Evolutionary conservation across 352 stramenopile species (phyloP).

Genomic region (Achlya hypogyna): DNA sequence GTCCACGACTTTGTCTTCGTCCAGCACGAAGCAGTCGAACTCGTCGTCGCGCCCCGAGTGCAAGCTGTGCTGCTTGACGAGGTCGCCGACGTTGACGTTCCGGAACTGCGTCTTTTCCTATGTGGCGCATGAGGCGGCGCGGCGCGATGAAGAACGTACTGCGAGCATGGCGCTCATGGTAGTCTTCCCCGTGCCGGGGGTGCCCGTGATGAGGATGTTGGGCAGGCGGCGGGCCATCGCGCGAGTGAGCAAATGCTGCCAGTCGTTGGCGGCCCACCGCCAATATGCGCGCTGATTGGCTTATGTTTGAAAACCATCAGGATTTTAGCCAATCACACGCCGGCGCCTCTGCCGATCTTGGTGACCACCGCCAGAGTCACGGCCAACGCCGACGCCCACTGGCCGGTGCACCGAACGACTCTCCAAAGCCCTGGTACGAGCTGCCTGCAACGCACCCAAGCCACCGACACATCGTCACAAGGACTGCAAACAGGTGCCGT

Average conservation of each 20-base stretch:
- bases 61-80: slow-evolving; percentile 79
- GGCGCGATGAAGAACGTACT: slow-evolving; percentile 25
- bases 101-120: slow-evolving; percentile 77
- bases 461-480: too few species aligned
- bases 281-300: neutral
- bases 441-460: too few species aligned
- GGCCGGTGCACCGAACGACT: too few species aligned
- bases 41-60: slow-evolving; percentile 87
- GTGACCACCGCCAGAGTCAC: too few species aligned
- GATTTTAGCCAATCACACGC: slow-evolving; percentile 12
- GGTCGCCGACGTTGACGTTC: slow-evolving; percentile 93
- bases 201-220: slow-evolving; percentile 97
- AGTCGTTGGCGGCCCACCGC: neutral
- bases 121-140: neutral
- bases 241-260: neutral
- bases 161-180: slow-evolving; percentile 88
- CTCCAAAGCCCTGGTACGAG: too few species aligned
- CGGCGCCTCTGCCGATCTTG: neutral
- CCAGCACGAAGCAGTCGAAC: slow-evolving; percentile 94
- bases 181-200: slow-evolving; percentile 93
- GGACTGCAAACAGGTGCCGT: too few species aligned
- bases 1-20: slow-evolving; percentile 97
- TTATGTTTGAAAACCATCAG: neutral
- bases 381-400: too few species aligned
- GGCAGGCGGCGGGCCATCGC: slow-evolving; percentile 38